phyloP scores from a whole-genome alignment of 2,329 filamentous ascomycete species.

The Ophiostoma australiae region DNA sequence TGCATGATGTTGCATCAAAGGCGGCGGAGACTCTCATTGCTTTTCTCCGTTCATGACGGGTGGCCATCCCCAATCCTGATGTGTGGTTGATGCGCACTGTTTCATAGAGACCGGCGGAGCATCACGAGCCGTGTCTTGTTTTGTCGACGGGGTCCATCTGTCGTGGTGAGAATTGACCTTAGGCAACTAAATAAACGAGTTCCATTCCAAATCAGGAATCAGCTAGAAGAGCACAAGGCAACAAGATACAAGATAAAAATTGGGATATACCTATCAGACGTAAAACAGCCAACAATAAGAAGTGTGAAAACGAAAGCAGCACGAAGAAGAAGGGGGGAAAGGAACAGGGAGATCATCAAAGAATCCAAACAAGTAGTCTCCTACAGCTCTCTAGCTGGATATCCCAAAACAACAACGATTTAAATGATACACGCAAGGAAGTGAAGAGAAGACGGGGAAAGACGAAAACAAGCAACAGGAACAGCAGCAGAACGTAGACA shows the following conservation, averaged over 20 bases:
- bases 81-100: not conserved
- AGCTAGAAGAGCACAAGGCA: not conserved
- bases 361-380: not conserved
- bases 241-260: not conserved
- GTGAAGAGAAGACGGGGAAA: not conserved
- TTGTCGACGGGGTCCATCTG: not conserved
- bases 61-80: not conserved
- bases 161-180: not conserved
- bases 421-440: not conserved
- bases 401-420: not conserved
- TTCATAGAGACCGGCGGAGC: slow-evolving; percentile 1
- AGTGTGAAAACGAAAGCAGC: not conserved
- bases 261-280: slow-evolving; percentile 7
- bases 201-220: not conserved
- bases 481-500: not conserved
- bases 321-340: not conserved
- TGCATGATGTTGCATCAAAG: not conserved
- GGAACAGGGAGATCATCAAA: not conserved
- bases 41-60: not conserved
- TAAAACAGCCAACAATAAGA: not conserved
- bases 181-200: not conserved
- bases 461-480: not conserved
- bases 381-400: slow-evolving; percentile 2
- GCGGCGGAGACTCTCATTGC: not conserved
- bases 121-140: not conserved